phyloP scores from a whole-genome alignment of 2,329 filamentous ascomycete species.

The Fusarium clavum region DNA sequence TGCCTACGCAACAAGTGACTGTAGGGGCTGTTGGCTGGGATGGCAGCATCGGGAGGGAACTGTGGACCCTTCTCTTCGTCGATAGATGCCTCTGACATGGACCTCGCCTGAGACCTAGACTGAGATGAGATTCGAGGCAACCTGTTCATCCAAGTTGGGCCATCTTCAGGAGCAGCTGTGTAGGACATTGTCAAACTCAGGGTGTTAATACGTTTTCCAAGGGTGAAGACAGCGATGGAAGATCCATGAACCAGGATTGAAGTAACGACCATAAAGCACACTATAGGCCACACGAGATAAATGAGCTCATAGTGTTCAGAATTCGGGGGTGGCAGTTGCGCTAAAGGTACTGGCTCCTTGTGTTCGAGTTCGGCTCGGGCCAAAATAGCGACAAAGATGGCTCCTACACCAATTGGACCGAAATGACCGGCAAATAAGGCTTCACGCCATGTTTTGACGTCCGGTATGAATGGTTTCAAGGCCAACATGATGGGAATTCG shows the following conservation, averaged over 20 bases:
- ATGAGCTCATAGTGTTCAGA: conserved; percentile 76
- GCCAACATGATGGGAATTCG: conserved; percentile 94
- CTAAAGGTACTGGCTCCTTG: conserved; percentile 78
- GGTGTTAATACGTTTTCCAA: conserved; percentile 98
- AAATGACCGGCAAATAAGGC: conserved; percentile 97
- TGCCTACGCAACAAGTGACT: conserved; percentile 81
- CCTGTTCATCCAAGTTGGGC: conserved; percentile 94
- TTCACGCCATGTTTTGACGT: conserved; percentile 98
- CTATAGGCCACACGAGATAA: conserved; percentile 93
- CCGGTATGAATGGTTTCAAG: conserved; percentile 92
- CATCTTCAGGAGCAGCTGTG: conserved; percentile 88
- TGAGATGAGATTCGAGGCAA: conserved; percentile 77
- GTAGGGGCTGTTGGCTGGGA: conserved; percentile 69
- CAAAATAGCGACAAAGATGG: conserved; percentile 93
- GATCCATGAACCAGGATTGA: conserved; percentile 97
- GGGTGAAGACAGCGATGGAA: conserved; percentile 96
- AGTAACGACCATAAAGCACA: conserved; percentile 90
- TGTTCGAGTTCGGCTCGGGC: conserved; percentile 91
- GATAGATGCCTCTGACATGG: conserved; percentile 81
- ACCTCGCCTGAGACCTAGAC: conserved; percentile 84
- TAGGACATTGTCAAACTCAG: conserved; percentile 96
- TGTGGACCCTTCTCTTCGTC: conserved; percentile 70
- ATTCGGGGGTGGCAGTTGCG: conserved; percentile 66
- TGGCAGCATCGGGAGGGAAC: conserved; percentile 76
- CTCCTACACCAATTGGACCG: conserved; percentile 95